Evolutionary conservation across 2,329 filamentous ascomycete genomes (phyloP), one percentile per base, ranked within the genome.

Genomic region (Aspergillus transmontanensis): DNA sequence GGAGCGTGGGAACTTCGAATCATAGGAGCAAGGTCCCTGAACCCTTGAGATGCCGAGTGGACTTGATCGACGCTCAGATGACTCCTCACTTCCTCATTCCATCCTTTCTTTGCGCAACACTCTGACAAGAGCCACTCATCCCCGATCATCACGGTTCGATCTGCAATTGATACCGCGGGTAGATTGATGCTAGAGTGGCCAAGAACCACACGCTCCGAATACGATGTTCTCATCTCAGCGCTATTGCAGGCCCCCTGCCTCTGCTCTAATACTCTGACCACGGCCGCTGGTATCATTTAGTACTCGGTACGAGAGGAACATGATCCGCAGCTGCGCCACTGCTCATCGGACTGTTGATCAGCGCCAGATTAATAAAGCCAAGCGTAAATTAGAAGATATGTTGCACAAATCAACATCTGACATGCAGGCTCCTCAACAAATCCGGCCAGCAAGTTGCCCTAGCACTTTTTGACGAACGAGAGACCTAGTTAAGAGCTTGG

Each of bases 321-420:
- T 39, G 51, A 55, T 55, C 32, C 51, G n/a, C 51, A 55, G 51
- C 32, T 55, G 34, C 34, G 51, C 51, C 51, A 55, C 30, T 32
- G 21, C 51, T 55, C 23, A 21, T 55, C 32, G 21, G 32, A 55
- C 32, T 55, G n/a, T 39, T 55, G 51, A 55, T 55, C 32, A 55
- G 34, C 21, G 14, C 32, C 6, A 11, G 11, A 55, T 55, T 36
- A 39, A 55, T 55, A n/a, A 55, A 39, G 34, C 21, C 32, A 39
- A 55, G 51, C 11, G 30, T n/a, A 55, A 55, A 55, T 55, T 14
- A 41, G 39, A 26, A 23, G n/a, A 4, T 26, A n/a, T 6, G 51
- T 39, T 36, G 32, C 34, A 55, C 51, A 26, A 55, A 32, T 23
- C 51, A 23, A 55, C 12, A 16, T 55, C 32, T 55, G 32, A 39